Base-by-base conservation (phyloP, 768 basidiomycete genomes). In the Agaricus subrufescens region DNA sequence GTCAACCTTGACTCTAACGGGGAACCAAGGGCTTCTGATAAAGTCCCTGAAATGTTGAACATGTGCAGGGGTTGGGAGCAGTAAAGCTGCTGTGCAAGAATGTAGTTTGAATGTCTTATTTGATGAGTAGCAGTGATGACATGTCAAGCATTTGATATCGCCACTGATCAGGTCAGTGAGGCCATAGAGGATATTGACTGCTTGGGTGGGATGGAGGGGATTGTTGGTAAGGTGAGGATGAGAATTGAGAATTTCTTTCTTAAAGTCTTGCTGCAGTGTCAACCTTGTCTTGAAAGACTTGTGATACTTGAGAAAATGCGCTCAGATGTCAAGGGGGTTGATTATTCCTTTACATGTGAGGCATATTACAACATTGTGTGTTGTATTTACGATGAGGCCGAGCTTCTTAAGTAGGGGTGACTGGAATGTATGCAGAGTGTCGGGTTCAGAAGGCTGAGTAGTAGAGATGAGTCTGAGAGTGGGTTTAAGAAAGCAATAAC, bases 61-160 rank as follows among this genome's bases (percentile, higher is more conserved):
- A 1, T 19, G 19, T 19, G 19, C 1, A 1, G 19, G 19, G 19
- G 19, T 19, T 19, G 19, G 19, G 19, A 19, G 19, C 19, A 1
- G 19, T 19, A 19, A 19, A 19, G 19, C 19, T 19, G 19, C 19
- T 19, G 25, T 27, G 8, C 58, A 59, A 2, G 3, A 10, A 44
- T 59, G 58, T 26, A 51, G 30, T 0, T 9, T 12, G 26, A 55
- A 55, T 2, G 25, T 26, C 14, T 51, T 34, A 2, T 15, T 3
- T 5, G 19, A 25, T 1, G 10, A 11, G 39, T 59, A 59, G 37
- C 58, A 59, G 19, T 46, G 58, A 19, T 52, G 31, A n/a, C 54
- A 56, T 1, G 48, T n/a, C 1, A n/a, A 2, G 44, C 58, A 59
- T 2, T 26, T 11, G 4, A 25, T 8, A 27, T 51, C 51, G 31